phyloP scores from a whole-genome alignment of 2,329 filamentous ascomycete genomes.

The Botrytis fabae region DNA sequence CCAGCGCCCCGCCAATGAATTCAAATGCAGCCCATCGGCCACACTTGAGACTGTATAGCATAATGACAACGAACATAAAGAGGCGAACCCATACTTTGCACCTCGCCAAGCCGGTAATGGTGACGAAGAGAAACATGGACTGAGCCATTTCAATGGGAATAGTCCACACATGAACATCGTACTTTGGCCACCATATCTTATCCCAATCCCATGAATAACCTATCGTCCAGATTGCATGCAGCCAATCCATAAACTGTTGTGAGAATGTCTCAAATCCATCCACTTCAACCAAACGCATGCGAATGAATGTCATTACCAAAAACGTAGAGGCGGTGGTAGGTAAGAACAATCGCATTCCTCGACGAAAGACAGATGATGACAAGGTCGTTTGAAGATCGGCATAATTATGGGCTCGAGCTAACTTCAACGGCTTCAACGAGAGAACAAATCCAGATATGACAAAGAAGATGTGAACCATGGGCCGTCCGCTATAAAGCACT shows the following conservation, averaged over 20 bases:
- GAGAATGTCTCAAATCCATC: not conserved
- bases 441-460: conserved; percentile 53
- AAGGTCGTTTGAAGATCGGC: conserved; percentile 45
- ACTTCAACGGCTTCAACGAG: conserved; percentile 47
- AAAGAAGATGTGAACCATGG: conserved; percentile 55
- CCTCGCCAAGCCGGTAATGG: conserved; percentile 34
- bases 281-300: not conserved
- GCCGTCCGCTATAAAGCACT: conserved; percentile 48
- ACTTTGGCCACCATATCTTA: conserved; percentile 19
- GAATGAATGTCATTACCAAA: conserved; percentile 21
- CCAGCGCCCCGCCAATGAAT: conserved; percentile 49
- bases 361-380: conserved; percentile 50
- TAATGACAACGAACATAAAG: conserved; percentile 31
- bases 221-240: conserved; percentile 21
- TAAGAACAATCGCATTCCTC: conserved; percentile 50
- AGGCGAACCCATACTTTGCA: conserved; percentile 34
- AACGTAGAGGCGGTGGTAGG: conserved; percentile 36
- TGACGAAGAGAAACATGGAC: conserved; percentile 37
- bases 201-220: conserved; percentile 24
- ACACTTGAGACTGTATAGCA: conserved; percentile 34
- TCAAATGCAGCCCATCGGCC: conserved; percentile 41
- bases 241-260: conserved; percentile 17
- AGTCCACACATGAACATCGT: conserved; percentile 34
- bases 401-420: conserved; percentile 44
- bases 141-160: conserved; percentile 40